phyloP scores from a whole-genome alignment of 768 basidiomycete genomes.

The Lenzites betulinus region DNA sequence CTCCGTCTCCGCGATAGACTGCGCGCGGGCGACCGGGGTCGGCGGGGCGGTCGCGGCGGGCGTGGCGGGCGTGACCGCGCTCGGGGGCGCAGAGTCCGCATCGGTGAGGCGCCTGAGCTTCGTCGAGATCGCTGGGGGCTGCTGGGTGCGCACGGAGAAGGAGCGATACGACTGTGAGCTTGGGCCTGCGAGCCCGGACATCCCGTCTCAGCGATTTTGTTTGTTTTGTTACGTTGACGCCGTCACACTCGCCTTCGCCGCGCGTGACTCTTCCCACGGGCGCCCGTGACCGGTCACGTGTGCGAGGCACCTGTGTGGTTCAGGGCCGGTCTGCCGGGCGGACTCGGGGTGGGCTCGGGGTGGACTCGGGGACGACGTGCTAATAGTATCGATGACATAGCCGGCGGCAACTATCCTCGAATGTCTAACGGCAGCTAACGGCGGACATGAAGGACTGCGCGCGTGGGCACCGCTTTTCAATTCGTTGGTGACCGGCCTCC shows the following conservation, averaged over 20 bases:
- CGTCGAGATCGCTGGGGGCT: conserved; percentile 15
- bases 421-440: no score
- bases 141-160: conserved; percentile 19
- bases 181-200: conserved; percentile 28
- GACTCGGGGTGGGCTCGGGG: no score
- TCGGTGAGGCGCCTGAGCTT: conserved; percentile 11
- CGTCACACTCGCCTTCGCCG: conserved; percentile 23
- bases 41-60: conserved; percentile 10
- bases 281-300: conserved; percentile 4
- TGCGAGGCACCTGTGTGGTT: conserved; percentile 7
- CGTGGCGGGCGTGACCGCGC: conserved; percentile 13
- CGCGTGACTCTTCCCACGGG: conserved; percentile 27
- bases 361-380: neutral
- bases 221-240: conserved; percentile 34
- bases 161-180: conserved; percentile 23
- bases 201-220: conserved; percentile 29
- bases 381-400: no score
- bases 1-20: conserved; percentile 11
- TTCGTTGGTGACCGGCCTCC: neutral
- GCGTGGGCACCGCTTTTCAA: neutral
- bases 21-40: conserved; percentile 11
- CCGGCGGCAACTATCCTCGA: no score
- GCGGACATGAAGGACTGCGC: neutral
- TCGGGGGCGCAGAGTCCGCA: conserved; percentile 12
- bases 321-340: conserved; percentile 28